Evolutionary conservation across 768 basidiomycete genomes (phyloP).

Genomic region (Mycena galericulata): DNA sequence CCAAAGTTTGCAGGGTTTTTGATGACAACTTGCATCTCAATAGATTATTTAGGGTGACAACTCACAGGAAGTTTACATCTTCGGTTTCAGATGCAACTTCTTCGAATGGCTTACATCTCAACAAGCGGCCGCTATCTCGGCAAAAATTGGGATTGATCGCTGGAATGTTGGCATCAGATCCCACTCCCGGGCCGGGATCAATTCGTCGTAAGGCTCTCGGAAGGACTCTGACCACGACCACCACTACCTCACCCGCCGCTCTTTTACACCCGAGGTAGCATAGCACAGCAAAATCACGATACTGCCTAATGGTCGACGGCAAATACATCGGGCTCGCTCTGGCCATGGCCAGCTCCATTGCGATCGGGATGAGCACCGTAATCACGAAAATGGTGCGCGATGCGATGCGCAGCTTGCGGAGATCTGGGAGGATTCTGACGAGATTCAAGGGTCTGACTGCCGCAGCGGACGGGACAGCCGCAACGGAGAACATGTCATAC

Average conservation of each 20-base stretch:
- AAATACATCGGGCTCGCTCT: conserved; percentile 95
- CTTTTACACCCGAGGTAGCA: neutral
- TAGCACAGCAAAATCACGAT: neutral
- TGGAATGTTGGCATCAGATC: too few species aligned
- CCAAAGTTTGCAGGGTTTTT: too few species aligned
- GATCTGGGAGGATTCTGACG: neutral
- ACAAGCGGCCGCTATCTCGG: too few species aligned
- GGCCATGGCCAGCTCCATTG: conserved; percentile 84
- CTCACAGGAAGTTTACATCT: too few species aligned
- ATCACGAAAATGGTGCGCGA: conserved; percentile 94
- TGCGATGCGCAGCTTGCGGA: neutral
- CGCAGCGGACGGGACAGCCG: conserved; percentile 71
- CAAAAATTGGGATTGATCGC: too few species aligned
- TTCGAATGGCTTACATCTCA: too few species aligned
- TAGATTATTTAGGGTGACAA: too few species aligned
- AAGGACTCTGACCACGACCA: too few species aligned
- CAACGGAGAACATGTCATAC: conserved; percentile 88
- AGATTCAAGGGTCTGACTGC: conserved; percentile 80
- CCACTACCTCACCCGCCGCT: neutral
- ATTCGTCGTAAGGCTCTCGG: too few species aligned
- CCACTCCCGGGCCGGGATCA: too few species aligned
- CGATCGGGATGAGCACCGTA: conserved; percentile 96
- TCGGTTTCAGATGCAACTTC: too few species aligned
- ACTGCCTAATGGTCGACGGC: conserved; percentile 79
- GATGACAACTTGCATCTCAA: too few species aligned